Conservation (phyloP, 345 rosid genomes). For the Populus ilicifolia region DNA sequence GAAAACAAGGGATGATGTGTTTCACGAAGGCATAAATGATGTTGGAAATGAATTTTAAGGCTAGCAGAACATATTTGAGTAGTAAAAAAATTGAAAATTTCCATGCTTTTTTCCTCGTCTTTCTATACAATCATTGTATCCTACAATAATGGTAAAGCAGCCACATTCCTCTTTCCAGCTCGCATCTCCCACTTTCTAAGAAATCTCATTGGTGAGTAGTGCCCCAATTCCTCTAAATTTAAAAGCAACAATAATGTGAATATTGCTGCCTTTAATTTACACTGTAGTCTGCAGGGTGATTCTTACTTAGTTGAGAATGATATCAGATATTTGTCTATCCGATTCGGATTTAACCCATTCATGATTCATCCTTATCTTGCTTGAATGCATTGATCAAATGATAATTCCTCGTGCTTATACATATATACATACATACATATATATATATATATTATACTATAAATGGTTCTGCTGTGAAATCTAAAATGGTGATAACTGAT, state of each 20-base stretch:
- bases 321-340: background rate
- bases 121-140: background rate
- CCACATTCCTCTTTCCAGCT: background rate
- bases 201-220: background rate
- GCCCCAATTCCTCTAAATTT: background rate
- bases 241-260: background rate
- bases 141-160: background rate
- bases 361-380: background rate
- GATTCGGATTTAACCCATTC: background rate
- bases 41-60: background rate
- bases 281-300: background rate
- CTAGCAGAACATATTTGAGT: background rate
- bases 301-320: background rate
- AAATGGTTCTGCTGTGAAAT: background rate
- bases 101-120: background rate
- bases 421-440: too few relatives aligned
- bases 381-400: background rate
- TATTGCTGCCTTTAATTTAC: background rate
- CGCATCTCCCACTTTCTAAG: background rate
- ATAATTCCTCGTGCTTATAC: background rate
- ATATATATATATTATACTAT: too few relatives aligned
- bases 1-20: background rate
- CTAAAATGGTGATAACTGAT: background rate
- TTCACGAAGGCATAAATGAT: background rate
- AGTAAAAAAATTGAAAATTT: background rate